Conservation (phyloP, 2,329 filamentous ascomycete species). For the Fusarium sp. region DNA sequence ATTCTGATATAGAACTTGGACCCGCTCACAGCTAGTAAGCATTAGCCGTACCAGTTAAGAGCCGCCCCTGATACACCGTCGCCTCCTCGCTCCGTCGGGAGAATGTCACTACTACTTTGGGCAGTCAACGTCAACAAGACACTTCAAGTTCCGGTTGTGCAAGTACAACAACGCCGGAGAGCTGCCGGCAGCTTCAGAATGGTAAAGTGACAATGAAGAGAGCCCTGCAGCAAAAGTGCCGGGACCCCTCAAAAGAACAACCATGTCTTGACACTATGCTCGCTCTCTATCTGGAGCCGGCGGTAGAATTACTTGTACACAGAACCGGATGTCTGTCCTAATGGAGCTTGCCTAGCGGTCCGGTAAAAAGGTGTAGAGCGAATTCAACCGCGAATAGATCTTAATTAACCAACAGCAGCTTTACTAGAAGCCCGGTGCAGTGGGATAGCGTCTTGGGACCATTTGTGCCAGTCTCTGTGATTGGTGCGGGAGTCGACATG, state of each 20-base stretch:
- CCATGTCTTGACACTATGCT: neutral
- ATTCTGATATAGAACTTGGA: constrained; percentile 34
- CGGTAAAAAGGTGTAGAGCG: constrained; percentile 29
- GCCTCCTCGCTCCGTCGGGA: constrained; percentile 33
- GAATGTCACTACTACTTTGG: constrained; percentile 30
- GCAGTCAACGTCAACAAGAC: constrained; percentile 4
- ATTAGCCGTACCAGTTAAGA: constrained; percentile 46
- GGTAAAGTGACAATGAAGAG: neutral
- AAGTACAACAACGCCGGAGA: constrained; percentile 31
- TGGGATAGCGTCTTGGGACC: constrained; percentile 38
- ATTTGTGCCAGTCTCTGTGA: constrained; percentile 34
- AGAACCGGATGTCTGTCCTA: constrained; percentile 30
- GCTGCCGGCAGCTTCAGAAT: constrained; percentile 24
- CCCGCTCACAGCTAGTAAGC: constrained; percentile 34
- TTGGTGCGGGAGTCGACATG: constrained; percentile 46
- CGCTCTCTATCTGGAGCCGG: constrained; percentile 2
- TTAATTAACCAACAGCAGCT: constrained; percentile 30
- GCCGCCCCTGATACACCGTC: constrained; percentile 28
- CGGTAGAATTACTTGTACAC: constrained; percentile 4
- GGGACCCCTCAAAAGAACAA: constrained; percentile 8
- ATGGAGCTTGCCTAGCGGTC: constrained; percentile 21
- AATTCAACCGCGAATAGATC: constrained; percentile 35
- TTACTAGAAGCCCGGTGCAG: constrained; percentile 33
- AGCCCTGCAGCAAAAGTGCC: constrained; percentile 25
- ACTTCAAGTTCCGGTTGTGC: constrained; percentile 16